Conservation (phyloP, 345 rosid genomes). For the Conringia planisiliqua region DNA sequence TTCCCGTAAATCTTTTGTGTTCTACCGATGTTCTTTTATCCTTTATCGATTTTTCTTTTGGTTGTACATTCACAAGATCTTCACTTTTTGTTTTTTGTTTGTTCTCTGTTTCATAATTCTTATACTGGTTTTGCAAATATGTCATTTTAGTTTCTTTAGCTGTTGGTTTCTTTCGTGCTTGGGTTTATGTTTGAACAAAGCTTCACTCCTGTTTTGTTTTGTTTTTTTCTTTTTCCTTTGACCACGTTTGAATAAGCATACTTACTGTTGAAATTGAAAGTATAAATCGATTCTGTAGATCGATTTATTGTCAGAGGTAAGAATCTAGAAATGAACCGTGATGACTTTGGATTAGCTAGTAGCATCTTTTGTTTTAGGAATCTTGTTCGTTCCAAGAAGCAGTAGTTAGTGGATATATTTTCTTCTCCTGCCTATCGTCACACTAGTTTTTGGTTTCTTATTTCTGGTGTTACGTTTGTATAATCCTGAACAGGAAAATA, state of each 20-base stretch:
- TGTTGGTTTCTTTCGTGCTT: background rate
- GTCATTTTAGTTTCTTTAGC: too few species aligned
- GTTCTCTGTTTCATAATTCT: background rate
- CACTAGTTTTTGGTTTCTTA: background rate
- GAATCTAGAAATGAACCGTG: background rate
- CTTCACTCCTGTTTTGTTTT: too few species aligned
- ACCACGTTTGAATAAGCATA: background rate
- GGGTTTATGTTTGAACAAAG: background rate
- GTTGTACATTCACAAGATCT: background rate
- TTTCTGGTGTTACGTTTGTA: background rate
- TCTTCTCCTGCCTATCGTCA: background rate
- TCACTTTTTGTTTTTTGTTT: background rate
- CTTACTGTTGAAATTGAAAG: background rate
- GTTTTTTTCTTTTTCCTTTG: too few species aligned
- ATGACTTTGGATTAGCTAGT: background rate
- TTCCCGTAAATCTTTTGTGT: background rate
- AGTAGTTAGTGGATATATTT: background rate
- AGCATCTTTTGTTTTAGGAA: background rate
- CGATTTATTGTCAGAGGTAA: background rate
- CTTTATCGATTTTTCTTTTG: background rate
- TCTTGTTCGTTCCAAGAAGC: too few species aligned
- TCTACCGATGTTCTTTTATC: background rate
- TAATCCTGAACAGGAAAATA: conserved; percentile 30
- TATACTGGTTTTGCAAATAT: background rate
- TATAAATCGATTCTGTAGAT: too few species aligned